phyloP scores from a whole-genome alignment of 495 filamentous ascomycete genomes.

The Penicillium antarcticum region DNA sequence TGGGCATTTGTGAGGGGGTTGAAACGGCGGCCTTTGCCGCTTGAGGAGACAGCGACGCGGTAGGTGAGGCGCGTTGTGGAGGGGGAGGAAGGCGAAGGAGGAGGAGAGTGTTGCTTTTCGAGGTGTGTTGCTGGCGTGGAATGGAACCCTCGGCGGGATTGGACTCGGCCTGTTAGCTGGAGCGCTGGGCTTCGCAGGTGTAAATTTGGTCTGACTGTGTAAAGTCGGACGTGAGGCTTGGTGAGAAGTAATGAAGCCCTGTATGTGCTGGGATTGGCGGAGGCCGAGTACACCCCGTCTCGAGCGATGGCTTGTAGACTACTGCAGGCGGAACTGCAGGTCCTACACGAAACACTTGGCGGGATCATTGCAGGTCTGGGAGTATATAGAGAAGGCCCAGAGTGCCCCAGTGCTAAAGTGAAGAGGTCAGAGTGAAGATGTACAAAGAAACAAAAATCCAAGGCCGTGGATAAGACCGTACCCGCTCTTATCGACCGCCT shows the following conservation, averaged over 20 bases:
- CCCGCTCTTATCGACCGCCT: slow-evolving; percentile 28
- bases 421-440: not conserved
- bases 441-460: slow-evolving; percentile 3
- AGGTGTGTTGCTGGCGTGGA: slow-evolving; percentile 14
- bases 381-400: slow-evolving; percentile 5
- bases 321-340: slow-evolving; percentile 41
- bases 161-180: not conserved
- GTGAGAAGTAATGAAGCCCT: slow-evolving; percentile 4
- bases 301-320: slow-evolving; percentile 29
- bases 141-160: slow-evolving; percentile 25
- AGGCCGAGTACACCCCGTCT: slow-evolving; percentile 15
- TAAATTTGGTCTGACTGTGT: not conserved
- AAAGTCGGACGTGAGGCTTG: slow-evolving; percentile 7
- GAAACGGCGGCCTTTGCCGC: slow-evolving; percentile 74
- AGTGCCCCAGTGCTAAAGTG: not conserved
- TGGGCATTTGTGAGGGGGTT: slow-evolving; percentile 68
- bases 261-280: slow-evolving; percentile 3
- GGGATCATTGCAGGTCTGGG: slow-evolving; percentile 22
- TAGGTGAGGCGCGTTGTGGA: slow-evolving; percentile 39
- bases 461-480: slow-evolving; percentile 17
- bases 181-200: not conserved
- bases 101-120: not conserved
- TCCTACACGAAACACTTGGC: slow-evolving; percentile 30
- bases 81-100: slow-evolving; percentile 2
- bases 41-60: slow-evolving; percentile 54